Evolutionary conservation across 257 asterid genomes (phyloP).

Genomic region (Hygrophila difformis): DNA sequence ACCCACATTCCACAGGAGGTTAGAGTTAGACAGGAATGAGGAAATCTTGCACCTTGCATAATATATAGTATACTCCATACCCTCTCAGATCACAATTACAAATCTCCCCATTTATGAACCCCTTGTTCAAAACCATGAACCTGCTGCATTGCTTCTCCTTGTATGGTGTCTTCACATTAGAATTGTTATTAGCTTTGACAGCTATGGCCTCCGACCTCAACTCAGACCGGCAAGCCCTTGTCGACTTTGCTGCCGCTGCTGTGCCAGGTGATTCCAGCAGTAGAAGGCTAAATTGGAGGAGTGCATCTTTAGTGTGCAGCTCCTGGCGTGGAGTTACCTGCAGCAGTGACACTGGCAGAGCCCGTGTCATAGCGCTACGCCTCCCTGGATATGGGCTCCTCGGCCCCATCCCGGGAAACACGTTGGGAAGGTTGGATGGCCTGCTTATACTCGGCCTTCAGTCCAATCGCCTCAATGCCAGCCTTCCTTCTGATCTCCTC

Average conservation of each 20-base stretch:
- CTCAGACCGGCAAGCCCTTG: slow-evolving; percentile 63
- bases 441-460: slow-evolving; percentile 63
- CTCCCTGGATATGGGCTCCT: slow-evolving; percentile 57
- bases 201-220: slow-evolving; percentile 48
- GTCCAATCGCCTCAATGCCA: slow-evolving; percentile 42
- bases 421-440: slow-evolving; percentile 51
- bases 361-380: slow-evolving; percentile 49
- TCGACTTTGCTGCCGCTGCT: slow-evolving; percentile 46
- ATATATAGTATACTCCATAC: too few relatives aligned
- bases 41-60: too few relatives aligned
- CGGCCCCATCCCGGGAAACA: slow-evolving; percentile 64
- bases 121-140: too few relatives aligned
- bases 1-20: too few relatives aligned
- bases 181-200: too few relatives aligned
- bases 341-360: slow-evolving; percentile 23
- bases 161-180: too few relatives aligned
- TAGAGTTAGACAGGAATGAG: too few relatives aligned
- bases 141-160: too few relatives aligned
- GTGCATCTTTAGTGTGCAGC: slow-evolving; percentile 37
- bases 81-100: too few relatives aligned
- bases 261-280: slow-evolving; percentile 49
- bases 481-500: slow-evolving; percentile 55
- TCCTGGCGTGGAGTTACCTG: slow-evolving; percentile 66
- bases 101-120: too few relatives aligned
- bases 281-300: slow-evolving; percentile 48